A percentile compares a stretch with the other conserved stretches of the same genome.
These are phyloP conservation scores for Lentinula edodes DNA, from an alignment of 768 basidiomycete species.

Conservation along the genomic window DNA sequence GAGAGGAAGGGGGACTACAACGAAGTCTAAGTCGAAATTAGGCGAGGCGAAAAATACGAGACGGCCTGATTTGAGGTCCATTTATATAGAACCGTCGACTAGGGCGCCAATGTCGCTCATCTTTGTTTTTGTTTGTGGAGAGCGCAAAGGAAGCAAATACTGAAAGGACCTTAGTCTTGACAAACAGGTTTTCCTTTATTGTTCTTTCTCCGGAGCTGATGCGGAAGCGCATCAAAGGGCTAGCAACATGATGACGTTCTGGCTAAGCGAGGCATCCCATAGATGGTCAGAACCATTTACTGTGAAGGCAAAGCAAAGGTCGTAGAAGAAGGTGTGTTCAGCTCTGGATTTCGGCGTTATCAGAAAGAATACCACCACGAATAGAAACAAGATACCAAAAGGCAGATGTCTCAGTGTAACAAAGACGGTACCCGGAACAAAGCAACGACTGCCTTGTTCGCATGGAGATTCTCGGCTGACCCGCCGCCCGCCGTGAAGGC, in stretches of 20 bases:
- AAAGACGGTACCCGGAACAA: neutral
- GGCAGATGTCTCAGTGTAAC: neutral
- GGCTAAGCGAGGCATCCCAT: no score
- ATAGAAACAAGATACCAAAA: neutral
- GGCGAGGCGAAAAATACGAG: neutral
- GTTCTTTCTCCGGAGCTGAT: neutral
- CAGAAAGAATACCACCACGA: neutral
- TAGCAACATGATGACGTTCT: no score
- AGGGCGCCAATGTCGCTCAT: neutral
- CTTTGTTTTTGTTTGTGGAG: neutral
- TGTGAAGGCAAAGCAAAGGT: no score
- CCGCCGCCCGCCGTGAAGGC: no score
- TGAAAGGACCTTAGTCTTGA: neutral
- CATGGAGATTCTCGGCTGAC: neutral
- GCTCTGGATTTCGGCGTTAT: neutral
- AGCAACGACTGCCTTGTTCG: neutral
- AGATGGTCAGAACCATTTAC: no score
- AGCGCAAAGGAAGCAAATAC: neutral
- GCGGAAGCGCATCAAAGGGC: neutral
- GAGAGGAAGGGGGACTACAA: slow-evolving; percentile 1
- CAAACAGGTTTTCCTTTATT: neutral
- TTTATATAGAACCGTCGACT: neutral
- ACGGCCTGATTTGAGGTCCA: neutral
- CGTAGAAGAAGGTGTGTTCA: no score
- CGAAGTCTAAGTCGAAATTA: neutral